phyloP scores from a whole-genome alignment of 2,329 filamentous ascomycete species.

The Chaetomiaceae sp. region DNA sequence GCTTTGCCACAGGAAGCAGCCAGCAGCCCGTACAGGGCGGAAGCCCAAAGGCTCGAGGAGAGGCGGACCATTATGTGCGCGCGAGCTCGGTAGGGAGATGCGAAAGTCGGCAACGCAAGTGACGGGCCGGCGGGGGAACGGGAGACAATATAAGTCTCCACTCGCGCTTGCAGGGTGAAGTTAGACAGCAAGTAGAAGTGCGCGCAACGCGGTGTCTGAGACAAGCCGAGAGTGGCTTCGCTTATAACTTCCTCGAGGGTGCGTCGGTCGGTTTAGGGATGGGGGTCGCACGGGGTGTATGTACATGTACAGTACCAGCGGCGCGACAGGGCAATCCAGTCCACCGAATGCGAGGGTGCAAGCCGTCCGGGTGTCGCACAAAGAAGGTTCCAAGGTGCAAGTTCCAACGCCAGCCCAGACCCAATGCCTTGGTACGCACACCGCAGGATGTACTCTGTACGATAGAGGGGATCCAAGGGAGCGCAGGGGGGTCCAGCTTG shows the following conservation, averaged over 20 bases:
- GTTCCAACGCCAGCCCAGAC: no score
- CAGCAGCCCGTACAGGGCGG: slow-evolving; percentile 17
- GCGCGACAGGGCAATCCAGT: background rate
- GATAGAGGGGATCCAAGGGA: no score
- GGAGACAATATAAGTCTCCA: background rate
- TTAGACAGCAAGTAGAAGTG: no score
- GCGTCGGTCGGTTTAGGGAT: background rate
- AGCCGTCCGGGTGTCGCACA: slow-evolving; percentile 1
- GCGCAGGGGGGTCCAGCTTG: no score
- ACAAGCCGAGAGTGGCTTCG: background rate
- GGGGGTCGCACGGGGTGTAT: background rate
- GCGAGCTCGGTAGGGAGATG: background rate
- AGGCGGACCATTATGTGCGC: slow-evolving; percentile 14
- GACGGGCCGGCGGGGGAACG: background rate
- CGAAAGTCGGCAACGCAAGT: background rate
- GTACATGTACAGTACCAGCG: no score
- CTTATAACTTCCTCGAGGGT: background rate
- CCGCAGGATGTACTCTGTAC: no score
- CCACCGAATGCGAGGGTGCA: background rate
- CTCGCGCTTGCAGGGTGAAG: no score
- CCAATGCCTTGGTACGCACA: no score
- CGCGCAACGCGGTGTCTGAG: background rate
- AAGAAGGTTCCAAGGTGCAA: background rate
- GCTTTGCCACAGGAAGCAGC: slow-evolving; percentile 5
- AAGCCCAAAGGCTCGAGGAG: background rate